A percentile compares a stretch with the other conserved stretches of the same genome.
phyloP scores from a whole-genome alignment of 2,329 filamentous ascomycete species.

The Fusarium keratoplasticum region DNA sequence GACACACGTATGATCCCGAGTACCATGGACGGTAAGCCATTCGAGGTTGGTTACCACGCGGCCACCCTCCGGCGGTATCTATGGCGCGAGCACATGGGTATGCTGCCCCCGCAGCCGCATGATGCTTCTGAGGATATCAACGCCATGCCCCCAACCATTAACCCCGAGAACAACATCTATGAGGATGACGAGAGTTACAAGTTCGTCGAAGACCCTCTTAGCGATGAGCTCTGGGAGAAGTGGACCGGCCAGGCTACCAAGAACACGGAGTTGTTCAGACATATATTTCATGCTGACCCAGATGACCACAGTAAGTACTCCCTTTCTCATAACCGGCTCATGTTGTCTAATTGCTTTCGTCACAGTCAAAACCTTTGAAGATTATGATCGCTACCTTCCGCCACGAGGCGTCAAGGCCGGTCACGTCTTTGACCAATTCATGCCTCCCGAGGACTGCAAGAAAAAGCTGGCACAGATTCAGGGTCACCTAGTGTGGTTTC shows the following conservation, averaged over 20 bases:
- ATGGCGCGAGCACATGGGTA: constrained; percentile 90
- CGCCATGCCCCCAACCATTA: constrained; percentile 75
- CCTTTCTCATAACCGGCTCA: neutral
- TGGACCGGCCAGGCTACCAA: constrained; percentile 77
- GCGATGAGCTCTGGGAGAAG: constrained; percentile 72
- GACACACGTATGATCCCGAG: constrained; percentile 79
- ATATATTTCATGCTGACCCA: constrained; percentile 88
- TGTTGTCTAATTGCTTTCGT: constrained; percentile 16
- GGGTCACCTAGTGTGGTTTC: constrained; percentile 96
- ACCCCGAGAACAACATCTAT: constrained; percentile 72
- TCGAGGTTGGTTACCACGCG: constrained; percentile 83
- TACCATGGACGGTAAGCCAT: constrained; percentile 82
- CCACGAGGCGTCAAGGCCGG: constrained; percentile 80
- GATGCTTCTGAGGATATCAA: constrained; percentile 77
- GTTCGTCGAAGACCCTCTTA: constrained; percentile 78
- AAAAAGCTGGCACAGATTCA: constrained; percentile 81
- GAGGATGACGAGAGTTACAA: constrained; percentile 71
- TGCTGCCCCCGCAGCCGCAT: constrained; percentile 79
- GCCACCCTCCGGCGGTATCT: constrained; percentile 83
- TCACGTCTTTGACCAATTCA: constrained; percentile 85
- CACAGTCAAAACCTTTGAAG: constrained; percentile 84
- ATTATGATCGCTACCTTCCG: constrained; percentile 85
- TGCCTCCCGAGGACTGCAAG: constrained; percentile 78
- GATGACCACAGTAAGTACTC: constrained; percentile 77
- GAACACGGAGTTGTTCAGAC: constrained; percentile 82